phyloP scores from a whole-genome alignment of 1,284 basidiomycete genomes.

The Trichosporon faecale region DNA sequence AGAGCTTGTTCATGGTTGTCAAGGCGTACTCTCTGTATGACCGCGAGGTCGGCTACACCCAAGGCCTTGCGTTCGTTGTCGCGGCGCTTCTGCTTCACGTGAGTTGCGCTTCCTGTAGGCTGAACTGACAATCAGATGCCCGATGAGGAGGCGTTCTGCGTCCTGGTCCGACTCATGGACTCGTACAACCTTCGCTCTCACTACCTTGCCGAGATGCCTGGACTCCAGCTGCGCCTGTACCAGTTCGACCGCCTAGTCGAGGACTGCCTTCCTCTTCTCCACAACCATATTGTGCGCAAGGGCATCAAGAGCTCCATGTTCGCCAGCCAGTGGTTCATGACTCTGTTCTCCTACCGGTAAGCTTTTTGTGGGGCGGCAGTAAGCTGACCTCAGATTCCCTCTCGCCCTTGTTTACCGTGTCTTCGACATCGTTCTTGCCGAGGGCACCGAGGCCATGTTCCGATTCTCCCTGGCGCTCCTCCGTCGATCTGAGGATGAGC shows the following conservation, averaged over 20 bases:
- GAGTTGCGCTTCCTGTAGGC: conserved; percentile 39
- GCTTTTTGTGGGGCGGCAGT: conserved; percentile 28
- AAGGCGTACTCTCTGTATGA: conserved; percentile 98
- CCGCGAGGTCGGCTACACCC: conserved; percentile 92
- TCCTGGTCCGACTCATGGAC: conserved; percentile 96
- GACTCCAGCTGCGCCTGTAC: conserved; percentile 81
- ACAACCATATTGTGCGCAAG: conserved; percentile 86
- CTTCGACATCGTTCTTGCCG: conserved; percentile 78
- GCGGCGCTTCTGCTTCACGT: conserved; percentile 90
- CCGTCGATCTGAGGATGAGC: conserved; percentile 76
- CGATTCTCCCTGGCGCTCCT: conserved; percentile 86
- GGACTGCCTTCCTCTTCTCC: conserved; percentile 83
- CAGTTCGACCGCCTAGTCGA: conserved; percentile 93
- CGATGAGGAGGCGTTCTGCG: conserved; percentile 94
- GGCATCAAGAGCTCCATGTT: conserved; percentile 97
- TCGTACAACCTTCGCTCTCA: conserved; percentile 94
- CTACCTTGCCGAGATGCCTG: conserved; percentile 97
- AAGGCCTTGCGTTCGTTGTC: conserved; percentile 92
- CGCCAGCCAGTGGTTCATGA: conserved; percentile 94
- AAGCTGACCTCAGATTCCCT: conserved; percentile 67
- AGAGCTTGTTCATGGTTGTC: conserved; percentile 93
- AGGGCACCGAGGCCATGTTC: conserved; percentile 94
- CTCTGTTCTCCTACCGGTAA: conserved; percentile 88
- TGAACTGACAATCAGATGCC: conserved; percentile 69
- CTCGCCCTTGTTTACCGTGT: conserved; percentile 91